phyloP scores from a whole-genome alignment of 441 rosid genomes.

The Sinapis alba region DNA sequence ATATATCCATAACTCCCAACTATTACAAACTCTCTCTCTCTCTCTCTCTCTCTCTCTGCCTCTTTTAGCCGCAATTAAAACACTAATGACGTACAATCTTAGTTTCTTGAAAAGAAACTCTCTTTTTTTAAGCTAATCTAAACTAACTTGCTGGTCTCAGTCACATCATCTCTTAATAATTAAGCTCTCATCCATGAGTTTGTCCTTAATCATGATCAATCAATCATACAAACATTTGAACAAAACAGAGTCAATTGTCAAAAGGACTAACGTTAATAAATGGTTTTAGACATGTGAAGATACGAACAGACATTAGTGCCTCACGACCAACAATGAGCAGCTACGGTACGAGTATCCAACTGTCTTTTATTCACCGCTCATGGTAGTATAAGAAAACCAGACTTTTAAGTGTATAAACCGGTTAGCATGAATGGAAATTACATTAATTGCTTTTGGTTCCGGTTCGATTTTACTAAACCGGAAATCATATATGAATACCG shows the following conservation, averaged over 20 bases:
- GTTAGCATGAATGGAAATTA: neutral
- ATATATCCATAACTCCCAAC: neutral
- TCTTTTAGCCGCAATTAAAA: neutral
- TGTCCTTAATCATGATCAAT: neutral
- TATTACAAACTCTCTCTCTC: neutral
- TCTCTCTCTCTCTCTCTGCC: neutral
- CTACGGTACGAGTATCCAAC: conserved; percentile 3
- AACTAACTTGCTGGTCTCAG: conserved; percentile 3
- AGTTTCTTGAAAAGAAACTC: neutral
- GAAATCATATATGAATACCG: conserved; percentile 13
- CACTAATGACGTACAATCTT: neutral
- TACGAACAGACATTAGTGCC: neutral
- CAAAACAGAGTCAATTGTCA: conserved; percentile 5
- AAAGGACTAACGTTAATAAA: neutral
- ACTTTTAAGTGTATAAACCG: neutral
- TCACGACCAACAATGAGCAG: conserved; percentile 25
- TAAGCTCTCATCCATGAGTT: neutral
- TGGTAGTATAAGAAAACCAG: neutral
- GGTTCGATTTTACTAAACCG: conserved; percentile 20
- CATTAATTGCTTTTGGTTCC: neutral
- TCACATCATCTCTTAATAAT: neutral
- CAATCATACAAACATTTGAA: conserved; percentile 8
- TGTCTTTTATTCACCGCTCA: neutral
- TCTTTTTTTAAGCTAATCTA: neutral
- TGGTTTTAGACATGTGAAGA: conserved; percentile 19